Evolutionary conservation across 1,284 basidiomycete species (phyloP).

Genomic region (Kwoniella shivajii): DNA sequence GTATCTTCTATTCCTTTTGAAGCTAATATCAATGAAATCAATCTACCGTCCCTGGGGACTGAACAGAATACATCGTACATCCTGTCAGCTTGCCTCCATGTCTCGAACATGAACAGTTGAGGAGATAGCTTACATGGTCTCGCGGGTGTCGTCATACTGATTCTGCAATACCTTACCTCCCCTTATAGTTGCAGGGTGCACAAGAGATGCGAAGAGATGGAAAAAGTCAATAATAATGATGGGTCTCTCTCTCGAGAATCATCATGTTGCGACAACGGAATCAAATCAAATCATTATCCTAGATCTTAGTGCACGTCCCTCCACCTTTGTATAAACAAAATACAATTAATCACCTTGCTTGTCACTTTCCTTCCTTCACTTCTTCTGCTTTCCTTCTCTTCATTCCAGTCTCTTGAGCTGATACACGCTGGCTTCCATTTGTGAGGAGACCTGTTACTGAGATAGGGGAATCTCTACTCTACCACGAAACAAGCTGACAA

Average conservation of each 20-base stretch:
- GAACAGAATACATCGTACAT: background rate
- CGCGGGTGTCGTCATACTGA: constrained; percentile 2
- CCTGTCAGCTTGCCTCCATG: background rate
- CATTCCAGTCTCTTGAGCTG: too few relatives aligned
- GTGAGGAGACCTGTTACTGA: too few relatives aligned
- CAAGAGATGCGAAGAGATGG: background rate
- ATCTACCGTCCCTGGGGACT: constrained; percentile 80
- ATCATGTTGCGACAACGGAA: too few relatives aligned
- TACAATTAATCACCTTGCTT: background rate
- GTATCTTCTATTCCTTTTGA: constrained; percentile 93
- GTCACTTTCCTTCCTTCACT: background rate
- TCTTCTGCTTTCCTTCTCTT: background rate
- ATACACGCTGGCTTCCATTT: background rate
- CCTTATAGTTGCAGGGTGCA: too few relatives aligned
- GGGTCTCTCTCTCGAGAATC: too few relatives aligned
- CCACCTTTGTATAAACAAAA: background rate
- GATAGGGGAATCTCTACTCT: too few relatives aligned
- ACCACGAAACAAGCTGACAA: background rate
- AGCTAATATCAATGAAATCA: constrained; percentile 88
- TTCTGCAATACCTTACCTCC: too few relatives aligned
- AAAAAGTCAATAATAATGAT: too few relatives aligned
- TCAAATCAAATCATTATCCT: too few relatives aligned
- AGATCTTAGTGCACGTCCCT: background rate
- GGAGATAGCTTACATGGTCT: constrained; percentile 5
- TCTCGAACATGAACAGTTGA: background rate